Percentiles rank a stretch among this genome's conserved stretches.
Evolutionary conservation across 2,329 filamentous ascomycete genomes (phyloP).

Genomic region (Aspergillus sp.): DNA sequence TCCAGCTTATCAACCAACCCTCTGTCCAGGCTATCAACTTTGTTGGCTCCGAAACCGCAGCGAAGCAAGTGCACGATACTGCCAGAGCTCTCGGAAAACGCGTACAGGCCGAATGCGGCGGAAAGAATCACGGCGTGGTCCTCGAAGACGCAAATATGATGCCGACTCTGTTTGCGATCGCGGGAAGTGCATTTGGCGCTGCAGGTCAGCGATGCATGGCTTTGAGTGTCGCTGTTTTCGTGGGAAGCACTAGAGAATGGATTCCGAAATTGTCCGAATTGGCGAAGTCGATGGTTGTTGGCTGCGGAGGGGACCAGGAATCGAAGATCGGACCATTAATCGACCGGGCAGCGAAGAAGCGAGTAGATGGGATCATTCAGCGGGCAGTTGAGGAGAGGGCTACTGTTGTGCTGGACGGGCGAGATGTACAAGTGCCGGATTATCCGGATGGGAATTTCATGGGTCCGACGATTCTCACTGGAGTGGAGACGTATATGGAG

Average conservation of each 20-base stretch:
- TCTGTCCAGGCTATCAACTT: conserved; percentile 66
- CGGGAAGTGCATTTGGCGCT: conserved; percentile 65
- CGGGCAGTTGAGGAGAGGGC: conserved; percentile 62
- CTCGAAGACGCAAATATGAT: conserved; percentile 67
- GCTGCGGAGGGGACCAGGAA: conserved; percentile 61
- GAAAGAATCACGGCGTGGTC: conserved; percentile 67
- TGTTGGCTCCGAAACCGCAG: conserved; percentile 64
- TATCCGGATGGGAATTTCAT: conserved; percentile 65
- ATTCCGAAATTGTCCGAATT: conserved; percentile 61
- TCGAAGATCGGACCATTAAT: conserved; percentile 64
- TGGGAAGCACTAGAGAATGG: conserved; percentile 64
- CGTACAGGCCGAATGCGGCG: conserved; percentile 65
- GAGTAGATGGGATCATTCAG: conserved; percentile 60
- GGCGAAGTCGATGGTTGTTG: conserved; percentile 59
- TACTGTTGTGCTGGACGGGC: conserved; percentile 60
- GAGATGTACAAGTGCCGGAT: conserved; percentile 58
- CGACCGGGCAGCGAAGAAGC: conserved; percentile 57
- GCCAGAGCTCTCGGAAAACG: conserved; percentile 64
- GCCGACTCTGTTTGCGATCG: conserved; percentile 64
- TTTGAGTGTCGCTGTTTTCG: conserved; percentile 61
- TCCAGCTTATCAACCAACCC: conserved; percentile 66
- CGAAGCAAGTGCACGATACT: conserved; percentile 64
- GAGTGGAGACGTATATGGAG: conserved; percentile 36
- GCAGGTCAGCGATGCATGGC: conserved; percentile 69
- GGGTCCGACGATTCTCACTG: conserved; percentile 38